Evolutionary conservation across 352 stramenopile genomes (phyloP).

Genomic region (Phytopythium aichiense): DNA sequence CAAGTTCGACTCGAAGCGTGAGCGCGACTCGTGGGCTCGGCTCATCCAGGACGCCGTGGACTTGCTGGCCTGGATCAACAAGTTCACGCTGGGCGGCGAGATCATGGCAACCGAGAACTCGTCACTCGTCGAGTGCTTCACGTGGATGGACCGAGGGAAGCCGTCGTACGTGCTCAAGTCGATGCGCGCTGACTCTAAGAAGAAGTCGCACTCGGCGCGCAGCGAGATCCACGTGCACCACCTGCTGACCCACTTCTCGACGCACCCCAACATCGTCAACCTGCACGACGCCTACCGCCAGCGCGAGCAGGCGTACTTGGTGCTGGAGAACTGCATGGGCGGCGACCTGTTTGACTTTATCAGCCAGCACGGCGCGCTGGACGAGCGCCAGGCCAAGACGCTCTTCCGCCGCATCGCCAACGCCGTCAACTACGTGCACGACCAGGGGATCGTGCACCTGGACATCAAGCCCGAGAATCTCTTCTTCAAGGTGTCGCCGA

Average conservation of each 20-base stretch:
- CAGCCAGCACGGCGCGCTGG: slow-evolving; percentile 43
- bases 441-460: slow-evolving; percentile 59
- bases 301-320: slow-evolving; percentile 56
- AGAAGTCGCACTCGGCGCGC: slow-evolving; percentile 38
- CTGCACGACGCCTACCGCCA: slow-evolving; percentile 63
- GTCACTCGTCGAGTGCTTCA: slow-evolving; percentile 59
- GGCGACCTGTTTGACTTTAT: slow-evolving; percentile 64
- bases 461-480: slow-evolving; percentile 83
- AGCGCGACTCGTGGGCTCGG: slow-evolving; percentile 58
- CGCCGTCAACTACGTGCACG: slow-evolving; percentile 51
- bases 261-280: slow-evolving; percentile 59
- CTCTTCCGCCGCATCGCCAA: slow-evolving; percentile 51
- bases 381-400: slow-evolving; percentile 39
- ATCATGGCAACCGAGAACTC: slow-evolving; percentile 53
- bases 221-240: slow-evolving; percentile 67
- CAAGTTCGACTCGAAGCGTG: slow-evolving; percentile 69
- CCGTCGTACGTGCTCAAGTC: slow-evolving; percentile 68
- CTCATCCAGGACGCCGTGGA: slow-evolving; percentile 64
- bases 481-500: slow-evolving; percentile 53
- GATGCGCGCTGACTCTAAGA: slow-evolving; percentile 45
- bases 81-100: slow-evolving; percentile 57
- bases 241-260: slow-evolving; percentile 65
- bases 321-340: slow-evolving; percentile 58
- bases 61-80: slow-evolving; percentile 62
- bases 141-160: slow-evolving; percentile 47